Base-by-base conservation (phyloP, 164 flowering plant genomes). In the Liriodendron chinense region DNA sequence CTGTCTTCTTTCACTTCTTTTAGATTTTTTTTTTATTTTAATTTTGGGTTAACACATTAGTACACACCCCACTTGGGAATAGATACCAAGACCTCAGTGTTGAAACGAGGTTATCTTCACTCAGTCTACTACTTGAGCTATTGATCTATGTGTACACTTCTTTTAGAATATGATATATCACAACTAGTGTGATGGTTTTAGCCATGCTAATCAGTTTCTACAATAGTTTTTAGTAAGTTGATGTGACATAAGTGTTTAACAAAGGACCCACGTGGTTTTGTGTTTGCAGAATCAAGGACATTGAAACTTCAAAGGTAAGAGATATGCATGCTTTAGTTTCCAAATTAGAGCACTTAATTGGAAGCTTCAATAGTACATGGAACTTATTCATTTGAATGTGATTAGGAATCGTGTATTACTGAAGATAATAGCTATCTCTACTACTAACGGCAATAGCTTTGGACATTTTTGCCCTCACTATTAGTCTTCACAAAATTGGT, bases 241-340 rank as follows among this genome's bases (percentile, higher is more conserved):
- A 68, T 74, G 7, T 76, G 59, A 47, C 50, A 61, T 56, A 16
- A 53, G 59, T 53, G 7, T 72, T 53, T 84, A 75, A 74, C 53
- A 25, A 64, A 23, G 13, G 47, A 56, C 48, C n/a, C 43, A 74
- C 67, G 5, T 65, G 26, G 74, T 18, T 67, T 76, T 81, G 50
- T 59, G 23, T 78, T 78, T 90, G 85, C 97, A 94, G 98, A 77
- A 91, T 94, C 69, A 92, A 94, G 76, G 85, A 89, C 34, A 86
- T 92, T 72, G 87, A 85, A 76, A 65, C 88, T 80, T 86, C 90
- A 70, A 92, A 94, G 98, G 98, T 79, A 89, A 88, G 92, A 66
- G 43, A 63, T 59, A 24, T 22, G 68, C n/a, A 28, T 74, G 25
- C 25, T 67, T 71, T 57, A 23, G 16, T 71, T 4, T 65, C 74